Evolutionary conservation across 352 stramenopile species (phyloP).

Genomic region (Phytophthora podocarpi): DNA sequence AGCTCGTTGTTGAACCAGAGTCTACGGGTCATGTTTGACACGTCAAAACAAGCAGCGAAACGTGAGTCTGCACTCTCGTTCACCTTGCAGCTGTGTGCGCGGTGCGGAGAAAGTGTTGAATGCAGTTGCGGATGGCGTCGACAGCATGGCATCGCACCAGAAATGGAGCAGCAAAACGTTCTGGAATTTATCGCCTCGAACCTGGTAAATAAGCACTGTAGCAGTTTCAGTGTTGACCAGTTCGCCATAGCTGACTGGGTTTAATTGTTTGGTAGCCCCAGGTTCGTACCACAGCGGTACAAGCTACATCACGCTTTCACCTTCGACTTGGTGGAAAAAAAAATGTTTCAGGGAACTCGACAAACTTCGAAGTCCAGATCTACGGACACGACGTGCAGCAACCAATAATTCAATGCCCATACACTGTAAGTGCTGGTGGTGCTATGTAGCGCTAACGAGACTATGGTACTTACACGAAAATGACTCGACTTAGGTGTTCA

Average conservation of each 20-base stretch:
- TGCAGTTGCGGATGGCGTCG: constrained; percentile 35
- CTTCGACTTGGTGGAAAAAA: constrained; percentile 5
- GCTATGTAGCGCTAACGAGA: no score
- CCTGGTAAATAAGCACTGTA: constrained; percentile 19
- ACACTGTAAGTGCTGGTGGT: constrained; percentile 33
- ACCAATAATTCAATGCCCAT: constrained; percentile 47
- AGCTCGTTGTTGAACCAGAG: constrained; percentile 1
- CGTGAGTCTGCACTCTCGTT: constrained; percentile 1
- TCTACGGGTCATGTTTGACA: constrained; percentile 24
- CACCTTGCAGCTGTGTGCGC: constrained; percentile 29
- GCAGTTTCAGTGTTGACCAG: no score
- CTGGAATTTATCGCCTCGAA: constrained; percentile 32
- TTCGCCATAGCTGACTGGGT: background rate
- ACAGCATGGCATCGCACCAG: constrained; percentile 20
- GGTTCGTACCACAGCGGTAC: background rate
- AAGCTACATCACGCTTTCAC: constrained; percentile 4
- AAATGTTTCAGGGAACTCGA: no score
- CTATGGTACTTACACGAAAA: no score
- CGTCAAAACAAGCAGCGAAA: background rate
- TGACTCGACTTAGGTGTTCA: no score
- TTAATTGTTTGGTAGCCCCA: background rate
- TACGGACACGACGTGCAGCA: constrained; percentile 40
- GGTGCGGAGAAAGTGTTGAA: constrained; percentile 21
- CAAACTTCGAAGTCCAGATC: constrained; percentile 35
- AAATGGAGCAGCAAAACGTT: constrained; percentile 36